Percentiles rank a stretch among this genome's conserved stretches.
These are phyloP conservation scores for Pharnaceum exiguum DNA, from an alignment of 148 eudicot genomes.

Conservation along the genomic window DNA sequence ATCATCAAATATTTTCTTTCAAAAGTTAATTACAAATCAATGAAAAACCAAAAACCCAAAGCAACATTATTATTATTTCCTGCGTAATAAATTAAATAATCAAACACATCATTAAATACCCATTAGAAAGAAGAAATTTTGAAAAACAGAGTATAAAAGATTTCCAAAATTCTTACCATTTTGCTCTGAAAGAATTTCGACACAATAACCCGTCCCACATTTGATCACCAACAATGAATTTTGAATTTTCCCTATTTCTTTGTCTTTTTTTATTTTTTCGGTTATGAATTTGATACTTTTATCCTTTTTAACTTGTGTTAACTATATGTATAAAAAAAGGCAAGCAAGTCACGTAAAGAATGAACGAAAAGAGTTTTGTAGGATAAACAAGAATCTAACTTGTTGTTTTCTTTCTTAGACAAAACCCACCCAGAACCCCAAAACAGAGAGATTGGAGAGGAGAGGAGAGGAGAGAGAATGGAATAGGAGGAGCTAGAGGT, in stretches of 20 bases:
- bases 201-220: constrained; percentile 53
- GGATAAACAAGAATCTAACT: constrained; percentile 2
- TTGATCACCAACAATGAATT: constrained; percentile 3
- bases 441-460: too few species aligned
- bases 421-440: not conserved
- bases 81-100: not conserved
- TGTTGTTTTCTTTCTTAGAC: too few species aligned
- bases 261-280: not conserved
- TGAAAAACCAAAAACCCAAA: not conserved
- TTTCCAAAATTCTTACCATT: constrained; percentile 37
- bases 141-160: not conserved
- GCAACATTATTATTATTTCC: not conserved
- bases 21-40: too few species aligned
- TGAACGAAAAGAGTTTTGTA: not conserved
- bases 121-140: not conserved
- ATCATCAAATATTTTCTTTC: too few species aligned
- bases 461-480: too few species aligned
- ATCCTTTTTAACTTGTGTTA: not conserved
- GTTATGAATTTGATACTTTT: not conserved
- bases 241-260: not conserved
- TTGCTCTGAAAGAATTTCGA: constrained; percentile 56
- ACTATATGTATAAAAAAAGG: not conserved
- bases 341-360: constrained; percentile 28
- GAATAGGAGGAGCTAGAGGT: too few species aligned
- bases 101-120: not conserved